A percentile compares a stretch with the other conserved stretches of the same genome.
Conservation (phyloP, 306 rosid species). For the Pachyrhizus erosus region DNA sequence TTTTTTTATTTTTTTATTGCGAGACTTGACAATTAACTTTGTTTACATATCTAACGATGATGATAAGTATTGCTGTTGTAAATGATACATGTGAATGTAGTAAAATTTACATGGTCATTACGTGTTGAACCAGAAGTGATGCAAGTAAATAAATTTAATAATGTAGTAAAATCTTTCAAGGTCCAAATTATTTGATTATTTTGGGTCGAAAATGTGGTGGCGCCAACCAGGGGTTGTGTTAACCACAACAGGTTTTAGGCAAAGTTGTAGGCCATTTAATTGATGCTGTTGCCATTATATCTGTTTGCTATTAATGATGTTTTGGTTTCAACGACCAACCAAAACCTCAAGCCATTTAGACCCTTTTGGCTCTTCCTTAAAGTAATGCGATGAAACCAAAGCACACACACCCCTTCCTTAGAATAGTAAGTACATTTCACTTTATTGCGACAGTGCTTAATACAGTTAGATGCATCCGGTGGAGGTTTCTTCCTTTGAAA, state of each 20-base stretch:
- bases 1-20: too few relatives aligned
- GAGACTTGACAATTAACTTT: too few relatives aligned
- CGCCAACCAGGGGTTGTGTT: not conserved
- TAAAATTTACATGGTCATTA: too few relatives aligned
- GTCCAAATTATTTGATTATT: not conserved
- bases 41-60: too few relatives aligned
- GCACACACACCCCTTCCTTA: not conserved
- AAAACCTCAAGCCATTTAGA: constrained; percentile 11
- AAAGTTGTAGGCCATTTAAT: constrained; percentile 34
- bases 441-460: not conserved
- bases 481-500: not conserved
- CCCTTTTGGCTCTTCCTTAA: too few relatives aligned
- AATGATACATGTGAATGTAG: too few relatives aligned
- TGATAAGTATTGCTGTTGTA: too few relatives aligned
- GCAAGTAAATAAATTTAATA: not conserved
- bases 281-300: too few relatives aligned
- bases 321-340: constrained; percentile 29
- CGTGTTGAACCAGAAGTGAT: not conserved
- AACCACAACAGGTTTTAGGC: constrained; percentile 19
- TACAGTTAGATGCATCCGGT: not conserved
- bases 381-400: not conserved
- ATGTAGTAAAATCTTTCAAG: not conserved
- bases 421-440: not conserved
- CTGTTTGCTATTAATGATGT: not conserved
- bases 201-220: not conserved